A percentile compares a stretch with the other conserved stretches of the same genome.
These are phyloP conservation scores for Brassica nigra DNA, from an alignment of 345 rosid genomes.

Conservation along the genomic window DNA sequence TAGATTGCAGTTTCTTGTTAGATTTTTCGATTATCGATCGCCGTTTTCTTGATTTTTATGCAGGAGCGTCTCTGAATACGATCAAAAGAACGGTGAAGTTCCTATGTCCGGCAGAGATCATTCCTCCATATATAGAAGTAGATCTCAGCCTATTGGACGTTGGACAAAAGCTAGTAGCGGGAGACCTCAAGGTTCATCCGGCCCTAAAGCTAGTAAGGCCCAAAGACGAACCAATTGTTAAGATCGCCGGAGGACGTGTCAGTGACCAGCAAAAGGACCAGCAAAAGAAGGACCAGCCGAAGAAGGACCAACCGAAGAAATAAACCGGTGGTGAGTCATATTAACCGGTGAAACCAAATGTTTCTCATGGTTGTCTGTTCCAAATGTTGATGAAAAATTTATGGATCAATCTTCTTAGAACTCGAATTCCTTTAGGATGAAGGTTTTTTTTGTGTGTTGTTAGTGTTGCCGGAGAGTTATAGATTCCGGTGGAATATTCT, in stretches of 20 bases:
- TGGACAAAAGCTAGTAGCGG: slow-evolving; percentile 71
- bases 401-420: slow-evolving; percentile 19
- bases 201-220: slow-evolving; percentile 66
- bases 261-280: slow-evolving; percentile 56
- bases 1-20: background rate
- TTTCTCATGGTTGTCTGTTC: slow-evolving; percentile 17
- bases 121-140: slow-evolving; percentile 95
- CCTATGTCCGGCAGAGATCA: slow-evolving; percentile 80
- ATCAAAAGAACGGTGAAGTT: slow-evolving; percentile 85
- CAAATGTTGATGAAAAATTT: slow-evolving; percentile 18
- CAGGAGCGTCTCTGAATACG: slow-evolving; percentile 82
- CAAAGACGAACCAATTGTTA: slow-evolving; percentile 69
- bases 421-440: slow-evolving; percentile 22
- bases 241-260: slow-evolving; percentile 71
- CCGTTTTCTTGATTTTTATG: slow-evolving; percentile 12
- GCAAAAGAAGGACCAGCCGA: slow-evolving; percentile 3
- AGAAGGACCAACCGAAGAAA: slow-evolving; percentile 38
- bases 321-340: slow-evolving; percentile 42
- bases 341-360: slow-evolving; percentile 13
- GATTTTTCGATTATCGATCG: background rate
- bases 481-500: background rate
- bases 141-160: slow-evolving; percentile 86
- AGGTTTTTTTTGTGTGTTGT: slow-evolving; percentile 27
- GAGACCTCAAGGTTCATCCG: slow-evolving; percentile 94
- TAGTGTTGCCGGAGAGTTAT: background rate